Percentiles rank a stretch among this genome's conserved stretches.
Evolutionary conservation across 148 eudicot genomes (phyloP).

Genomic region (Diospyros lotus): DNA sequence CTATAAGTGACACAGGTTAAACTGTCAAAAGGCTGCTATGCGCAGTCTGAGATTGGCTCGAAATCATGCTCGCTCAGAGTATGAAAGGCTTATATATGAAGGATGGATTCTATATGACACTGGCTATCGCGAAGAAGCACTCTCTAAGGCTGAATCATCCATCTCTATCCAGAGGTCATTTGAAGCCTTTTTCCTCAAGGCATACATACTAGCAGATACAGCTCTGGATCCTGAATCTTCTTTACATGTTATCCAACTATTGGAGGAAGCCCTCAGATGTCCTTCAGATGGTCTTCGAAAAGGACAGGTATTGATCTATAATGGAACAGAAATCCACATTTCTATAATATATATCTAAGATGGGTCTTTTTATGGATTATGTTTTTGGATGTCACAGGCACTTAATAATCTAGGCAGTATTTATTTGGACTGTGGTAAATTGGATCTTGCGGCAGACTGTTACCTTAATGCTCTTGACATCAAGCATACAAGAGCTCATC

Average conservation of each 20-base stretch:
- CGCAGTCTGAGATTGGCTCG: constrained; percentile 35
- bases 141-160: constrained; percentile 41
- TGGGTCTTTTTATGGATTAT: constrained; percentile 1
- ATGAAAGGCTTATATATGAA: constrained; percentile 45
- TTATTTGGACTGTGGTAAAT: constrained; percentile 36
- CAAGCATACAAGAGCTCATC: constrained; percentile 56
- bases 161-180: constrained; percentile 40
- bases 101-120: constrained; percentile 50
- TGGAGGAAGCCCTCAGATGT: constrained; percentile 41
- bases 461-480: constrained; percentile 43
- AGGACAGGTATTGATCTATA: constrained; percentile 31
- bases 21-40: constrained; percentile 50
- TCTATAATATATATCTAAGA: background rate
- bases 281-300: constrained; percentile 53
- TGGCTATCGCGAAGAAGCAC: constrained; percentile 44
- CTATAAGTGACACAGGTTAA: constrained; percentile 22
- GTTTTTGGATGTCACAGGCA: constrained; percentile 28
- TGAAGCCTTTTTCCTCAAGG: constrained; percentile 47
- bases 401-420: constrained; percentile 47
- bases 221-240: constrained; percentile 26
- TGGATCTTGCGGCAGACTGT: constrained; percentile 40
- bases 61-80: constrained; percentile 28
- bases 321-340: background rate
- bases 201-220: constrained; percentile 38
- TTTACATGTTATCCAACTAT: constrained; percentile 31